phyloP scores from a whole-genome alignment of 2,329 filamentous ascomycete genomes.

The Verticillium zaregamsianum region DNA sequence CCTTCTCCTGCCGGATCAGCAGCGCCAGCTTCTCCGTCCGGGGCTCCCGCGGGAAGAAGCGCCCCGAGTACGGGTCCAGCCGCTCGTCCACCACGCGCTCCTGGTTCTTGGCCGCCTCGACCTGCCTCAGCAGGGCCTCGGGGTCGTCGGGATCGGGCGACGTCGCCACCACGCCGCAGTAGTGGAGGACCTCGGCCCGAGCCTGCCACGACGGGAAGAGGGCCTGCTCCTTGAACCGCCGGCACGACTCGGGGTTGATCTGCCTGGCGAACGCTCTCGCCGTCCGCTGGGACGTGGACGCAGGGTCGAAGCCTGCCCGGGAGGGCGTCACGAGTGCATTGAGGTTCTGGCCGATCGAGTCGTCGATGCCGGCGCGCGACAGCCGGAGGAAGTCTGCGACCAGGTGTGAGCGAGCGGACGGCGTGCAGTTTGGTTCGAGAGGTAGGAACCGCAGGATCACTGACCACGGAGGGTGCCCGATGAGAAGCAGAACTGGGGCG shows the following conservation, averaged over 20 bases:
- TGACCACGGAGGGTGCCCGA: conserved; percentile 64
- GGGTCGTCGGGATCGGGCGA: conserved; percentile 85
- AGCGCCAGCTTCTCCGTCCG: conserved; percentile 75
- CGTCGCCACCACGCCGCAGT: conserved; percentile 84
- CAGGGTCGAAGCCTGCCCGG: conserved; percentile 69
- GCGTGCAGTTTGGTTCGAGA: background rate
- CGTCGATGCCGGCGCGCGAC: conserved; percentile 81
- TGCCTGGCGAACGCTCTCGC: conserved; percentile 44
- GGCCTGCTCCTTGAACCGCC: conserved; percentile 68
- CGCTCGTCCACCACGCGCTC: conserved; percentile 81
- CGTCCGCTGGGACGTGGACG: conserved; percentile 64
- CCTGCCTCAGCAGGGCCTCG: conserved; percentile 63
- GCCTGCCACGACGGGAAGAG: conserved; percentile 87
- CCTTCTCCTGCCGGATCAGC: conserved; percentile 69
- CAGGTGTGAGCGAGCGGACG: background rate
- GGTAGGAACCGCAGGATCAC: conserved; percentile 11
- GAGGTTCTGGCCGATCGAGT: conserved; percentile 88
- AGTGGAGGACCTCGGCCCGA: conserved; percentile 77
- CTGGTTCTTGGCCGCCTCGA: conserved; percentile 65
- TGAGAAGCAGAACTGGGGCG: conserved; percentile 75
- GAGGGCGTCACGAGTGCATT: conserved; percentile 83
- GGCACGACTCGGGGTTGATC: conserved; percentile 62
- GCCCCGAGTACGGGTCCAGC: conserved; percentile 82
- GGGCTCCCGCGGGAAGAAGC: conserved; percentile 76
- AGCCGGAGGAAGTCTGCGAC: conserved; percentile 79